phyloP scores from a whole-genome alignment of 345 rosid genomes.

The Melastoma malabathricum region DNA sequence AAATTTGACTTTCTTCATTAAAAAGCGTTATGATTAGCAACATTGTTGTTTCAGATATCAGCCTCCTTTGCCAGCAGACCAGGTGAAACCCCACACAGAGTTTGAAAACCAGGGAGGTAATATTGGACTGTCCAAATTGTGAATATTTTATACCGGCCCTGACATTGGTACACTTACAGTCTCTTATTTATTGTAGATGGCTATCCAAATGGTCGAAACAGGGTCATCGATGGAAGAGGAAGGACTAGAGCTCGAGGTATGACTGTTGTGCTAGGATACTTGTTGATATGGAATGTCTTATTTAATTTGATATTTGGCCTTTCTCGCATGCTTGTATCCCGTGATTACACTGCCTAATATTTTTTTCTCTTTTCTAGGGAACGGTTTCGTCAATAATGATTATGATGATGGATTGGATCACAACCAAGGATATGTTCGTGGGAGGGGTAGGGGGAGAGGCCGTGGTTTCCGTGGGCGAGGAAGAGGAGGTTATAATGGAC shows the following conservation, averaged over 20 bases:
- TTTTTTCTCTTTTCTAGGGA: slow-evolving; percentile 8
- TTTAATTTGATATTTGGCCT: no score
- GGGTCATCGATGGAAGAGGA: slow-evolving; percentile 9
- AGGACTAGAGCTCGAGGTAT: slow-evolving; percentile 9
- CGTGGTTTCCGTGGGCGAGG: slow-evolving; percentile 39
- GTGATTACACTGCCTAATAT: no score
- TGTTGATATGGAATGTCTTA: background rate
- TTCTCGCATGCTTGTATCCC: no score
- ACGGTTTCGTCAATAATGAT: slow-evolving; percentile 12
- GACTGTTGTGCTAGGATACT: background rate
- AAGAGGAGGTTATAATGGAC: slow-evolving; percentile 77
- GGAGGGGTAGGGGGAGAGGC: slow-evolving; percentile 40
- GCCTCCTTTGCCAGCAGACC: slow-evolving; percentile 31
- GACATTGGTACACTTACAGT: slow-evolving; percentile 1
- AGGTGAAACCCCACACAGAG: slow-evolving; percentile 18
- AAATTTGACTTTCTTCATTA: background rate
- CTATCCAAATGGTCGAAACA: slow-evolving; percentile 11
- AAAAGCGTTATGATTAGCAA: background rate
- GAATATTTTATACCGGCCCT: background rate
- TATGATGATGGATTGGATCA: slow-evolving; percentile 36
- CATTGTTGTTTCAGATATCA: slow-evolving; percentile 20
- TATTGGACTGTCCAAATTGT: background rate
- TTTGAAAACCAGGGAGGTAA: slow-evolving; percentile 24
- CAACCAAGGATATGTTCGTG: slow-evolving; percentile 27
- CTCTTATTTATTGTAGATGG: slow-evolving; percentile 7